Evolutionary conservation across 2,329 filamentous ascomycete species (phyloP).

Genomic region (Rosellinia necatrix): DNA sequence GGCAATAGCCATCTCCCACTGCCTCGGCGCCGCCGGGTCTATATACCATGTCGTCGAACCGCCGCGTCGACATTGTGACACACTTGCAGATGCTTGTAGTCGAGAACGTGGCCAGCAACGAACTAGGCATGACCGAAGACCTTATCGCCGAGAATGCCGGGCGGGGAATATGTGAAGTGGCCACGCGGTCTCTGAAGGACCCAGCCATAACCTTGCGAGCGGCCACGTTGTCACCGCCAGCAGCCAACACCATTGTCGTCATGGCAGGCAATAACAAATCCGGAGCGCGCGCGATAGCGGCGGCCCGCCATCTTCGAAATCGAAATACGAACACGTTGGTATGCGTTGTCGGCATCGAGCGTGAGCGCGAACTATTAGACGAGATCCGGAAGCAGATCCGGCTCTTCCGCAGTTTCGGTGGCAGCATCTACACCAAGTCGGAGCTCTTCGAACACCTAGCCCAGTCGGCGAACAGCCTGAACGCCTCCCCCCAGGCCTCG

Average conservation of each 20-base stretch:
- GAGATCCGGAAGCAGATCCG: slow-evolving; percentile 80
- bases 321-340: slow-evolving; percentile 81
- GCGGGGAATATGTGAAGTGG: slow-evolving; percentile 83
- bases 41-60: slow-evolving; percentile 59
- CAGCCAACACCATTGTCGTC: slow-evolving; percentile 62
- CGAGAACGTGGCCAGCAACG: slow-evolving; percentile 86
- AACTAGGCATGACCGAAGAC: slow-evolving; percentile 84
- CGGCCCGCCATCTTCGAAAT: slow-evolving; percentile 83
- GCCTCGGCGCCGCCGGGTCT: slow-evolving; percentile 47
- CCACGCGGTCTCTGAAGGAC: slow-evolving; percentile 69
- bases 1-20: slow-evolving; percentile 40
- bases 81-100: slow-evolving; percentile 88
- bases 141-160: slow-evolving; percentile 92
- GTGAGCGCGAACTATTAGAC: slow-evolving; percentile 79
- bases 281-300: slow-evolving; percentile 81
- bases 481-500: slow-evolving; percentile 35
- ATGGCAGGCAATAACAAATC: slow-evolving; percentile 96
- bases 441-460: slow-evolving; percentile 66
- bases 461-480: slow-evolving; percentile 46
- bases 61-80: slow-evolving; percentile 65
- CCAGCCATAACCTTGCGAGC: slow-evolving; percentile 62
- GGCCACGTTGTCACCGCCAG: slow-evolving; percentile 40
- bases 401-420: slow-evolving; percentile 82
- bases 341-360: slow-evolving; percentile 83
- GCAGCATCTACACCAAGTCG: slow-evolving; percentile 67